Base-by-base conservation (phyloP, 1,284 basidiomycete genomes). In the Apiotrichum gracile region DNA sequence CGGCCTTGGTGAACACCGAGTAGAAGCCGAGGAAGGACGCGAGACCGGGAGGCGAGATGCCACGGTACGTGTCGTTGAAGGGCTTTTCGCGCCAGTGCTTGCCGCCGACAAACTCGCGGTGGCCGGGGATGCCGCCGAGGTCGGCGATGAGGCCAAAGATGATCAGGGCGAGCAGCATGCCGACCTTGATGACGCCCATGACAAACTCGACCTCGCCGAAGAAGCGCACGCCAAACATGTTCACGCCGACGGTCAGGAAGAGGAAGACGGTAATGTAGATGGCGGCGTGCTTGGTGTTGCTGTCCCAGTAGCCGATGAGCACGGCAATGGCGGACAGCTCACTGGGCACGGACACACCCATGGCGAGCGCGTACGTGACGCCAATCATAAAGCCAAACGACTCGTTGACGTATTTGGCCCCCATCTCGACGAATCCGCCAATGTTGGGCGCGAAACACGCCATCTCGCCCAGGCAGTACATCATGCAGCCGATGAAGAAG, bases 301-400 rank as follows among this genome's bases (percentile, higher is more conserved):
- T 47, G 68, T 88, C 86, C 88, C 89, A 91, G 76, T 85, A 91
- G 2, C 82, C 80, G 55, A 90, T 76, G 39, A 92, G 73, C 49
- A 90, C 82, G 26, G 82, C 79, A 6, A 86, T 84, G 2, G 88
- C 87, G 2, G 84, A 84, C 51, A 91, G 79, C 72, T 92, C 89
- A 27, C 84, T 82, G 8, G 60, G 56, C 6, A 49, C 51, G 19
- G 55, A 51, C n/a, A 64, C 47, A 26, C 57, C 51, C 37, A 59
- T 56, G 37, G 56, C 60, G 55, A 64, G 50, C 13, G 43, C 55
- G 40, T 50, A 49, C 21, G 41, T 51, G 50, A 62, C 37, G 38
- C 61, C 61, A 50, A 59, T 59, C 52, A 57, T 52, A 45, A 60
- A 60, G 1, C 62, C 62, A 26, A 57, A 53, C 8, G 51, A 47